Conservation (phyloP, 305 asterid genomes). For the Petunia hybrid region DNA sequence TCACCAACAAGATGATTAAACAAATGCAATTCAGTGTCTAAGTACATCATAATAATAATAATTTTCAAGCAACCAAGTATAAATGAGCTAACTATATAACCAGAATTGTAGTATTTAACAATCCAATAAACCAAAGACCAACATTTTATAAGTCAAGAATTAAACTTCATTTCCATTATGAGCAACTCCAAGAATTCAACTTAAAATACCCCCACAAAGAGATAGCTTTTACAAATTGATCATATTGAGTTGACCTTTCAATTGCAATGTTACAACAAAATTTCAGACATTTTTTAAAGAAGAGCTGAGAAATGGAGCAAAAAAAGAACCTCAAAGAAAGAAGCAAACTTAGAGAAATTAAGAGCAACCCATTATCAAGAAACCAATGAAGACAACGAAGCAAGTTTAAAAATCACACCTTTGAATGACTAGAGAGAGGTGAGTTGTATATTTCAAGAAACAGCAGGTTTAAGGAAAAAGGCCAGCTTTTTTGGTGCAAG, state of each 20-base stretch:
- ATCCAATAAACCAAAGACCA: neutral
- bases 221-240: neutral
- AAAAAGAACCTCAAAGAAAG: neutral
- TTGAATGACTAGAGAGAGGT: neutral
- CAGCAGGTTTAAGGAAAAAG: neutral
- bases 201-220: too few relatives aligned
- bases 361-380: constrained; percentile 30
- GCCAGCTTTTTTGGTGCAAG: neutral
- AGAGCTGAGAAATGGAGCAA: neutral
- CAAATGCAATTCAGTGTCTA: constrained; percentile 15
- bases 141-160: neutral
- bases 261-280: neutral
- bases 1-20: neutral
- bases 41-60: neutral
- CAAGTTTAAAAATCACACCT: neutral
- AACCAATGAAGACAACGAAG: constrained; percentile 16
- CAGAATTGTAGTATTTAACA: neutral
- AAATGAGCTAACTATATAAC: neutral
- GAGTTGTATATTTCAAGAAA: constrained; percentile 27
- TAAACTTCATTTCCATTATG: neutral
- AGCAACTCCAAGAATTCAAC: neutral
- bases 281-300: neutral
- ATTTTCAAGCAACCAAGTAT: neutral
- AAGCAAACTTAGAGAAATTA: constrained; percentile 14
- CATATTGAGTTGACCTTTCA: constrained; percentile 8